Base-by-base conservation (phyloP, 139 green algal species). In the Picochlorum sp. region DNA sequence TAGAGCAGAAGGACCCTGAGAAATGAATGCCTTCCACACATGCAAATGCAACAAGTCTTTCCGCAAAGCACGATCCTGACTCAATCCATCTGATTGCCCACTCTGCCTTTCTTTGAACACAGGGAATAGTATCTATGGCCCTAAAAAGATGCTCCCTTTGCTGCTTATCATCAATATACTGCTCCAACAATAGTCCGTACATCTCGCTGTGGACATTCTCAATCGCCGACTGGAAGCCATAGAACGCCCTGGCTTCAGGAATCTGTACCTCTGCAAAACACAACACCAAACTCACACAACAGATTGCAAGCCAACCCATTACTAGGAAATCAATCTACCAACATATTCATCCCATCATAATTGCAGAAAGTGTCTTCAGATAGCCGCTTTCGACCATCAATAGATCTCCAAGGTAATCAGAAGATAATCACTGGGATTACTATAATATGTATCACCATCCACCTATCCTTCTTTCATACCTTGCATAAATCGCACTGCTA, bases 71-170 rank as follows among this genome's bases (percentile, higher is more conserved):
- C 33, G n/a, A 67, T 50, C 18, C 54, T 64, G 43, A 69, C 28
- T 69, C 69, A 50, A 97, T 97, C 93, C 93, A 99, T 55, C 78
- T 81, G 32, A 96, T 55, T 1, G 93, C 93, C 93, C 93, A 99
- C n/a, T 89, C 61, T 2, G 93, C 91, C 82, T 98, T 96, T 63
- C 78, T 88, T 57, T 36, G n/a, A 25, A 90, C 68, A 68, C 65
- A 81, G 1, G 77, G 79, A 9, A 91, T 63, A 16, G 69, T 84
- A 18, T 82, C 50, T 3, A 88, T 70, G 6, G 78, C 79, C 25
- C 61, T 44, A 57, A 89, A 75, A n/a, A 92, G 68, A 24, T 61
- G 40, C 24, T 69, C 43, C 30, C 72, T 63, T 61, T 86, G 25
- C 4, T 49, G 43, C 1, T 53, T 18, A 65, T 90, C 81, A 1